Evolutionary conservation across 805 yeast species (phyloP).

Genomic region (Yarrowia bubula): DNA sequence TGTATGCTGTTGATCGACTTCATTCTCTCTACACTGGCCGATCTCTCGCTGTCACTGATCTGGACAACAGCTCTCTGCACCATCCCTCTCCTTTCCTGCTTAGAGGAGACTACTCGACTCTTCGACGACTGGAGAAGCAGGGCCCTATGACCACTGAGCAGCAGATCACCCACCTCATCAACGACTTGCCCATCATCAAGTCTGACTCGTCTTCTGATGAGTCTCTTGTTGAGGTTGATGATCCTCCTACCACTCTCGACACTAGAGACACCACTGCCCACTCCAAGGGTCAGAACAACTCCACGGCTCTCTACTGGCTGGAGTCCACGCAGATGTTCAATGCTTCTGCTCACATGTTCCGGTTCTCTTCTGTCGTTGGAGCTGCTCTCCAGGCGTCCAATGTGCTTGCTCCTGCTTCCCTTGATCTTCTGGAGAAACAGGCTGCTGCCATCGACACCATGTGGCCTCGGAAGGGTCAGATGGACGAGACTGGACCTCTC

Average conservation of each 20-base stretch:
- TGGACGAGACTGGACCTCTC: slow-evolving; percentile 12
- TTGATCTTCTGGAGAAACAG: slow-evolving; percentile 18
- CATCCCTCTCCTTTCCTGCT: background rate
- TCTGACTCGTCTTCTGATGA: slow-evolving; percentile 12
- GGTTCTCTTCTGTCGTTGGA: slow-evolving; percentile 14
- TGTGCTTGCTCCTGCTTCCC: slow-evolving; percentile 18
- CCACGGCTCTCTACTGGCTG: slow-evolving; percentile 20
- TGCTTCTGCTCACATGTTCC: slow-evolving; percentile 18
- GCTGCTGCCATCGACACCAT: background rate
- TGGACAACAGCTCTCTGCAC: slow-evolving; percentile 1
- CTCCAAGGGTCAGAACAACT: slow-evolving; percentile 8
- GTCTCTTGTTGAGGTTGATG: background rate
- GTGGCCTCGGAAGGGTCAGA: slow-evolving; percentile 23
- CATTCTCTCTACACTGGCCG: background rate
- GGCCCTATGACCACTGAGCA: slow-evolving; percentile 22
- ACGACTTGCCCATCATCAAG: slow-evolving; percentile 15
- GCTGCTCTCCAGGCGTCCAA: slow-evolving; percentile 14
- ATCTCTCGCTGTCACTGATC: slow-evolving; percentile 5
- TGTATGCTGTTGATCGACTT: background rate
- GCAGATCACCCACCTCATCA: slow-evolving; percentile 9
- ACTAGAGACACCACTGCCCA: slow-evolving; percentile 8
- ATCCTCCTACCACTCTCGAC: background rate
- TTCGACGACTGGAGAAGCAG: slow-evolving; percentile 12
- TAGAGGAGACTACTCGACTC: slow-evolving; percentile 3
- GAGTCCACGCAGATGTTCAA: slow-evolving; percentile 23